Conservation (phyloP, 805 yeast genomes). For the Brettanomyces nanus region DNA sequence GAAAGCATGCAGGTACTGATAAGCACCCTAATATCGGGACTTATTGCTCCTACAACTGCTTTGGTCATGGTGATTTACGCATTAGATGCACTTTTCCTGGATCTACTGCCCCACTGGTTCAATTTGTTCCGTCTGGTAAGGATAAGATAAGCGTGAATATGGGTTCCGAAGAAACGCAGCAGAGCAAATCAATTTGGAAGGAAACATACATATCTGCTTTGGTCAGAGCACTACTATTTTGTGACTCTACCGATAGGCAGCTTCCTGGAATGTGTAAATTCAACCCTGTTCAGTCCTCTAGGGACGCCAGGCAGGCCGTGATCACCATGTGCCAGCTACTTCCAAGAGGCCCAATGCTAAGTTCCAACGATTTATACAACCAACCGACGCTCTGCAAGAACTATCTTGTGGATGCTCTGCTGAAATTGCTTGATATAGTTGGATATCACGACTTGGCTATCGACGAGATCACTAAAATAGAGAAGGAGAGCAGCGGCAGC, state of each 20-base stretch:
- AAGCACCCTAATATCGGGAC: conserved; percentile 36
- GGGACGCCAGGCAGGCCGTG: conserved; percentile 30
- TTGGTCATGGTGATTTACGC: conserved; percentile 66
- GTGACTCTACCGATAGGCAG: conserved; percentile 46
- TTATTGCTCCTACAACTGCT: conserved; percentile 65
- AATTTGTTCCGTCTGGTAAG: conserved; percentile 44
- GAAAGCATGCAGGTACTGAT: conserved; percentile 16
- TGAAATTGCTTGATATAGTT: conserved; percentile 32
- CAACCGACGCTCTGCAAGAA: conserved; percentile 36
- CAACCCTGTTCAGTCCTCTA: conserved; percentile 31
- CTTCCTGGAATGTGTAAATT: conserved; percentile 51
- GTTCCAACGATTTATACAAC: conserved; percentile 29
- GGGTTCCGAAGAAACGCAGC: conserved; percentile 38
- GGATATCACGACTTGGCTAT: conserved; percentile 33
- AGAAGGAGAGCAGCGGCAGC: conserved; percentile 12
- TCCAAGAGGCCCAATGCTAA: conserved; percentile 39
- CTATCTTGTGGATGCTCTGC: conserved; percentile 43
- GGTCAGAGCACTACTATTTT: conserved; percentile 44
- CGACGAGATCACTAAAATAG: conserved; percentile 24
- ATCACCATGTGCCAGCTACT: conserved; percentile 33
- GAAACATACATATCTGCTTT: conserved; percentile 53
- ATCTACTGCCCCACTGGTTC: conserved; percentile 25
- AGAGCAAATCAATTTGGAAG: conserved; percentile 46
- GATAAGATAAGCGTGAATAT: conserved; percentile 11
- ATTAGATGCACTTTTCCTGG: conserved; percentile 54